Base-by-base conservation (phyloP, 2,329 filamentous ascomycete species). In the Calonectria honghensis region DNA sequence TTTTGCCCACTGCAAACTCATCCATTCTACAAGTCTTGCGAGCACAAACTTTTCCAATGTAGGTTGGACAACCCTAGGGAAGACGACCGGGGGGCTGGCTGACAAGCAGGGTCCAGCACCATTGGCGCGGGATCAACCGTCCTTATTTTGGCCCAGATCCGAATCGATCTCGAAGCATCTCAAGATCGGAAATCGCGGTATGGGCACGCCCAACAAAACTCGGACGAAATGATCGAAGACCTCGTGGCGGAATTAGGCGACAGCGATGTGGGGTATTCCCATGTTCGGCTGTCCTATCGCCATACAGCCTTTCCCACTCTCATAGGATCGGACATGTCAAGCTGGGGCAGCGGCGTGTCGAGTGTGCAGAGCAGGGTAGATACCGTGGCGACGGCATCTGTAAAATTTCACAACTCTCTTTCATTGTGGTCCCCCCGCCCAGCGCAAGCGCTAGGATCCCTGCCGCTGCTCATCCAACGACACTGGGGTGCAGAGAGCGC, bases 161-260 rank as follows among this genome's bases (percentile, higher is more conserved):
- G 82, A 6, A 81, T 90, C 14, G 78, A 83, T 52, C 24, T 73
- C 13, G 74, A 68, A 50, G 50, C n/a, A 70, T 37, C 72, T 29
- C 64, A 69, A 18, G 70, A 73, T 6, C 65, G 68, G 13, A 73
- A 72, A 54, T 41, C 54, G 69, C 27, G 45, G 13, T 82, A 86
- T 70, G 51, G 50, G 11, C 83, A 86, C 68, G 39, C 79, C 11
- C 83, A 84, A 39, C 85, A 87, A 61, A 87, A 84, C 50, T 88
- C 91, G 0, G 90, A 92, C 16, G 86, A 90, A 51, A 83, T 93
- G 39, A 91, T 93, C 20, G 87, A 90, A 31, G 90, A 92, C 72
- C 85, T 93, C 14, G 90, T 93, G 78, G 83, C 85, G 37, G 88
- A 92, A 70, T 87, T 93, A 3, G 90, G 91, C 37, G 85, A 86